A percentile compares a stretch with the other conserved stretches of the same genome.
These are phyloP conservation scores for Primulina huaijiensis DNA, from an alignment of 257 asterid species.

Conservation along the genomic window DNA sequence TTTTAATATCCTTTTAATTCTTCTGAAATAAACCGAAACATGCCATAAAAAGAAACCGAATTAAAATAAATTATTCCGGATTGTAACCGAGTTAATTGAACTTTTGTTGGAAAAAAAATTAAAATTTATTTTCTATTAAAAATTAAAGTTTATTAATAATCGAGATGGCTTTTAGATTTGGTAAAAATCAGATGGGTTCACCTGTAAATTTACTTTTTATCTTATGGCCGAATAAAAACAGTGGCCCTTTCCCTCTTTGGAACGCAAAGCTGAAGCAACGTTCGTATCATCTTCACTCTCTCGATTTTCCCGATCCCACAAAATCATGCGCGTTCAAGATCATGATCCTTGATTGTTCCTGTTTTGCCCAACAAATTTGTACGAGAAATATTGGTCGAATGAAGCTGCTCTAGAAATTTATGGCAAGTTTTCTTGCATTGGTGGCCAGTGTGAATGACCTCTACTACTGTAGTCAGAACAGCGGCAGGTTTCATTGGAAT, in stretches of 20 bases:
- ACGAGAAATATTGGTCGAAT: constrained; percentile 10
- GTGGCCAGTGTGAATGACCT: constrained; percentile 34
- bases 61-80: too few relatives aligned
- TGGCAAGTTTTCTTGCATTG: constrained; percentile 44
- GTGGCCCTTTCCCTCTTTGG: not conserved
- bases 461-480: constrained; percentile 18
- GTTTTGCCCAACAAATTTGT: constrained; percentile 4
- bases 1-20: too few relatives aligned
- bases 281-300: not conserved
- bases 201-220: too few relatives aligned
- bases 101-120: too few relatives aligned
- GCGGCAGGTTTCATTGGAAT: constrained; percentile 22
- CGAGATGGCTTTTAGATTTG: too few relatives aligned
- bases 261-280: not conserved
- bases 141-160: too few relatives aligned
- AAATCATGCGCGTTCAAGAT: constrained; percentile 27
- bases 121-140: too few relatives aligned
- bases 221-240: too few relatives aligned
- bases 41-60: too few relatives aligned
- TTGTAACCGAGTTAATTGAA: too few relatives aligned
- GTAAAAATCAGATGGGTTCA: too few relatives aligned
- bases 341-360: constrained; percentile 16
- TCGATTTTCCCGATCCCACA: not conserved
- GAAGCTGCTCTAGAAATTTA: constrained; percentile 37
- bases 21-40: too few relatives aligned